These are phyloP conservation scores for Citrus australasica DNA, from an alignment of 345 rosid genomes.

Conservation along the genomic window DNA sequence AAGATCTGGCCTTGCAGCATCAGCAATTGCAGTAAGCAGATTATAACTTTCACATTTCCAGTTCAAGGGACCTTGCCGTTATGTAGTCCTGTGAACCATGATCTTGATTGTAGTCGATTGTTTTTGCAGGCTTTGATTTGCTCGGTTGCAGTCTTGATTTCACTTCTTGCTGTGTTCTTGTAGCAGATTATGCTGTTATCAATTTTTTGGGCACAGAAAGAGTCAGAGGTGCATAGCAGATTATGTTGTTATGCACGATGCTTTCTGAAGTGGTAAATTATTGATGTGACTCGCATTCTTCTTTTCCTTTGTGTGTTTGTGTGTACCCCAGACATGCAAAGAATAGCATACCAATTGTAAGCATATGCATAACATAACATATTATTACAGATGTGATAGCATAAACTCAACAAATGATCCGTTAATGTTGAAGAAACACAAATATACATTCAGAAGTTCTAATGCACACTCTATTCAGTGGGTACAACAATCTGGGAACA, in stretches of 20 bases:
- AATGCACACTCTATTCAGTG: neutral
- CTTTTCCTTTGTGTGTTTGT: neutral
- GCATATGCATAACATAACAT: neutral
- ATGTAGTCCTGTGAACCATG: neutral
- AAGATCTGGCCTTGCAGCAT: constrained; percentile 35
- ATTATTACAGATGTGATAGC: neutral
- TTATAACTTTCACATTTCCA: neutral
- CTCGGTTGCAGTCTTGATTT: constrained; percentile 9
- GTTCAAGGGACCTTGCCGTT: neutral
- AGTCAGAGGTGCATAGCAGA: neutral
- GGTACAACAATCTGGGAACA: neutral
- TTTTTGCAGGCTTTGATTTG: constrained; percentile 25
- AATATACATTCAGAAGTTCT: neutral
- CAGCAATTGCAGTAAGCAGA: constrained; percentile 32
- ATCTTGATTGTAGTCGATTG: neutral
- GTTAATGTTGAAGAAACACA: neutral
- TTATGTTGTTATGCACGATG: neutral
- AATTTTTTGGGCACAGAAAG: neutral
- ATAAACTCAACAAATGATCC: neutral
- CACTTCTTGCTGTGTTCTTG: constrained; percentile 9
- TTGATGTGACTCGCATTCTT: neutral
- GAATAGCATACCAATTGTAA: neutral
- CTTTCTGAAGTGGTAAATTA: neutral
- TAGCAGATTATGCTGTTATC: neutral
- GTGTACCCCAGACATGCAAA: neutral